phyloP scores from a whole-genome alignment of 768 basidiomycete species.

The Mrakia gelida region DNA sequence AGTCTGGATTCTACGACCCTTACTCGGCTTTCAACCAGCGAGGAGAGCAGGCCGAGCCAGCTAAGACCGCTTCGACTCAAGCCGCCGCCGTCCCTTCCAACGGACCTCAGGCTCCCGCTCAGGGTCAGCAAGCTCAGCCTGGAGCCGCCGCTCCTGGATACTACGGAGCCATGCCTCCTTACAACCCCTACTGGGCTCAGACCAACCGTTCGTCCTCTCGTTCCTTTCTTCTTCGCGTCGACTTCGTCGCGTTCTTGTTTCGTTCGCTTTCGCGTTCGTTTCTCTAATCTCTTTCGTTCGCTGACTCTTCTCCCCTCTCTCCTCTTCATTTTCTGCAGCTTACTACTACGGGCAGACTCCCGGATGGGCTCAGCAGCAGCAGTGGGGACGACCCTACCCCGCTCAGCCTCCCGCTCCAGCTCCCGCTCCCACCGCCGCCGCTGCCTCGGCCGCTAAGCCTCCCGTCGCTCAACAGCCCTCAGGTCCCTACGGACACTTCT shows the following conservation, averaged over 20 bases:
- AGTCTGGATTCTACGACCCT: conserved; percentile 30
- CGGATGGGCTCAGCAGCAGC: conserved; percentile 32
- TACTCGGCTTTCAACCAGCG: conserved; percentile 30
- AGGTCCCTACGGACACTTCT: conserved; percentile 32
- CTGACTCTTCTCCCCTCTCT: not conserved
- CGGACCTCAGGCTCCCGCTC: conserved; percentile 29
- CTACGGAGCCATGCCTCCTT: conserved; percentile 30
- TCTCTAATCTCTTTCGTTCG: not conserved
- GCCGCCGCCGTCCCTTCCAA: not conserved
- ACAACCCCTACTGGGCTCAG: conserved; percentile 33
- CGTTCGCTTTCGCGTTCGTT: no score
- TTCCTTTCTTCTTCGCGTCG: not conserved
- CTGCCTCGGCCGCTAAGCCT: conserved; percentile 26
- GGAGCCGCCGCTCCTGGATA: conserved; percentile 27
- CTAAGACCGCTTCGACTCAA: conserved; percentile 25
- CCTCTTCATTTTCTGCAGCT: not conserved
- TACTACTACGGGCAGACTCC: conserved; percentile 31
- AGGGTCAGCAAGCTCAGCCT: conserved; percentile 26
- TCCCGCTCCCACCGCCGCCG: conserved; percentile 15
- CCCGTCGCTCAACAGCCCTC: conserved; percentile 15
- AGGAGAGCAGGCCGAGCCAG: conserved; percentile 23
- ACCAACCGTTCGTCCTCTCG: conserved; percentile 24
- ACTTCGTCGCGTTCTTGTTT: not conserved
- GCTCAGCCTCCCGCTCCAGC: conserved; percentile 29
- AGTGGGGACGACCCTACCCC: conserved; percentile 29